Base-by-base conservation (phyloP, 805 yeast species). In the Wickerhamiella azyma region DNA sequence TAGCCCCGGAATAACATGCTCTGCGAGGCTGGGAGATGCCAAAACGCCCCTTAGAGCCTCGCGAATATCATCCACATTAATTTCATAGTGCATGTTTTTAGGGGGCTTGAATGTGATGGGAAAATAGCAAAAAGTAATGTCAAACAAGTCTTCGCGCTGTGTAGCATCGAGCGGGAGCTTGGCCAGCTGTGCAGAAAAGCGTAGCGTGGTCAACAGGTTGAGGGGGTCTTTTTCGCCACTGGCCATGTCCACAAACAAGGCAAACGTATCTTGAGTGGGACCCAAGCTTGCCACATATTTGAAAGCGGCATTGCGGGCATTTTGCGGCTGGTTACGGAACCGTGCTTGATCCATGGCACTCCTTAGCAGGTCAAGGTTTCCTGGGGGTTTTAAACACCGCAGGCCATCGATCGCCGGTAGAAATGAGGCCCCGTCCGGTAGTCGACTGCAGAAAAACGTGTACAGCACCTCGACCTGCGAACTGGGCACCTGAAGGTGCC, bases 91-190 rank as follows among this genome's bases (percentile, higher is more conserved):
- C 55, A 89, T 95, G 60, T 84, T 84, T 53, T 71, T 68, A 3
- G 97, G 95, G 1, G 97, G 95, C 48, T 78, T 79, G 65, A 94
- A 92, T 1, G 96, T 82, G 37, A 92, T 88, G 10, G 99, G 99
- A 66, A 89, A 92, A 65, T 92, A 92, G 62, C 98, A 92, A 59
- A 89, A 94, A 36, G 85, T 69, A 30, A 82, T 76, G 59, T 92
- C 98, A 59, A 88, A 94, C 49, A 92, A 60, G 9, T 83, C 85
- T 52, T 81, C 80, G 28, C 55, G 60, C 65, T n/a, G 62, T 59
- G 37, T 62, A 52, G 75, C 66, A 2, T 66, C 63, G 4, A 67
- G 59, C 13, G 59, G 51, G 24, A 76, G 65, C 17, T 57, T 48
- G 16, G 77, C 67, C 11, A 88, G 72, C 5, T 45, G 37, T 10